Conservation (phyloP, 2,329 filamentous ascomycete species). For the Mycocentrospora acerina region DNA sequence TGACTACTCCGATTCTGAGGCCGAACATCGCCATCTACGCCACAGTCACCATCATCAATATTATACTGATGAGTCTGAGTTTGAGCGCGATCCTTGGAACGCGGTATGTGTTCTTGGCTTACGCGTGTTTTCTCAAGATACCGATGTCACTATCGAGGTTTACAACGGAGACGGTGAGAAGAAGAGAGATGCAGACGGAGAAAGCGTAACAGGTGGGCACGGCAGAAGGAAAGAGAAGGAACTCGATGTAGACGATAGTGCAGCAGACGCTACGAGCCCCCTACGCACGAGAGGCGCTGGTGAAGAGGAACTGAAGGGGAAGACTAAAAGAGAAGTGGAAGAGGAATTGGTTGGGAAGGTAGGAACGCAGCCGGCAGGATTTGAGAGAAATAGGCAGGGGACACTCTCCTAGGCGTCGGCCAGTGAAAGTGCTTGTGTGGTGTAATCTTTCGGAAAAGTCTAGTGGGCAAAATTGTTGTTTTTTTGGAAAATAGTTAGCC, state of each 20-base stretch:
- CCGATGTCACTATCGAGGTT: constrained; percentile 54
- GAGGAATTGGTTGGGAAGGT: constrained; percentile 20
- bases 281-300: constrained; percentile 32
- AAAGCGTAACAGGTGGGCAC: constrained; percentile 25
- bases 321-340: constrained; percentile 15
- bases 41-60: constrained; percentile 20
- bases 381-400: constrained; percentile 28
- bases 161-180: constrained; percentile 41
- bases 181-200: constrained; percentile 25
- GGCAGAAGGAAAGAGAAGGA: constrained; percentile 33
- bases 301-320: constrained; percentile 25
- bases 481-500: too few relatives aligned
- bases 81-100: constrained; percentile 59
- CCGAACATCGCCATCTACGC: constrained; percentile 8
- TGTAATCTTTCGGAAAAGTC: too few relatives aligned
- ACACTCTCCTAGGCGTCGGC: constrained; percentile 28
- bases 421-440: too few relatives aligned
- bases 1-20: constrained; percentile 19
- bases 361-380: constrained; percentile 32
- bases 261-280: constrained; percentile 43
- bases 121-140: constrained; percentile 58
- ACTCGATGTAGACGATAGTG: constrained; percentile 45
- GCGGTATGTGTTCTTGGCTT: constrained; percentile 62
- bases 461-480: too few relatives aligned
- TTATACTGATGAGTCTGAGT: constrained; percentile 45